A percentile compares a stretch with the other conserved stretches of the same genome.
Evolutionary conservation across 116 monocot species (phyloP).

Genomic region (Dioscorea cayenensis): DNA sequence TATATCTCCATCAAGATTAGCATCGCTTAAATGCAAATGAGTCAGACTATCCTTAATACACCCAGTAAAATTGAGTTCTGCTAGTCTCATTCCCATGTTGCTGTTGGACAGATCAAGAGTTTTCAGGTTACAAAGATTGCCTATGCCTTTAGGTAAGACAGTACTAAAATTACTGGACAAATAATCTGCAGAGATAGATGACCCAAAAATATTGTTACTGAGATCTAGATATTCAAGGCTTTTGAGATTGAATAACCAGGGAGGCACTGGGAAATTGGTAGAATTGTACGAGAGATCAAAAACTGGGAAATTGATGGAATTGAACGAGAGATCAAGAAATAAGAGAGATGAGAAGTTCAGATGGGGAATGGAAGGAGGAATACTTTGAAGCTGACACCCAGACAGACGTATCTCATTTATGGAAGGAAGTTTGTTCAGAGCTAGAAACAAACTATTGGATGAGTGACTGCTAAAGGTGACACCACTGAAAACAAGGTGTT

Average conservation of each 20-base stretch:
- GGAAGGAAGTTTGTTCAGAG: slow-evolving; percentile 22
- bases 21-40: background rate
- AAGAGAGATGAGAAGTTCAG: slow-evolving; percentile 16
- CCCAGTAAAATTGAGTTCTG: background rate
- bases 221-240: slow-evolving; percentile 19
- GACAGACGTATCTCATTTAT: slow-evolving; percentile 7
- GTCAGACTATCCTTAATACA: slow-evolving; percentile 5
- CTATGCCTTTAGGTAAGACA: background rate
- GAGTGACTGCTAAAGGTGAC: background rate
- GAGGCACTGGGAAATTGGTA: background rate
- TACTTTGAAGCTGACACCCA: background rate
- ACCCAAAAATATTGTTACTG: background rate
- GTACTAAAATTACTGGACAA: background rate
- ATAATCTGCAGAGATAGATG: too few relatives aligned
- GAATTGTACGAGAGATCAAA: slow-evolving; percentile 1
- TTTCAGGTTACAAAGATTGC: slow-evolving; percentile 5
- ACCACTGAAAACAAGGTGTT: slow-evolving; percentile 5
- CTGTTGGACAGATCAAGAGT: background rate
- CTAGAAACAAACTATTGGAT: background rate
- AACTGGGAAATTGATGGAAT: too few relatives aligned
- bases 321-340: too few relatives aligned
- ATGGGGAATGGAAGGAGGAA: background rate
- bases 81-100: background rate
- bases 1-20: background rate
- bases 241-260: slow-evolving; percentile 22